These are phyloP conservation scores for Cladosporium velox DNA, from an alignment of 2,329 filamentous ascomycete species.

Conservation along the genomic window DNA sequence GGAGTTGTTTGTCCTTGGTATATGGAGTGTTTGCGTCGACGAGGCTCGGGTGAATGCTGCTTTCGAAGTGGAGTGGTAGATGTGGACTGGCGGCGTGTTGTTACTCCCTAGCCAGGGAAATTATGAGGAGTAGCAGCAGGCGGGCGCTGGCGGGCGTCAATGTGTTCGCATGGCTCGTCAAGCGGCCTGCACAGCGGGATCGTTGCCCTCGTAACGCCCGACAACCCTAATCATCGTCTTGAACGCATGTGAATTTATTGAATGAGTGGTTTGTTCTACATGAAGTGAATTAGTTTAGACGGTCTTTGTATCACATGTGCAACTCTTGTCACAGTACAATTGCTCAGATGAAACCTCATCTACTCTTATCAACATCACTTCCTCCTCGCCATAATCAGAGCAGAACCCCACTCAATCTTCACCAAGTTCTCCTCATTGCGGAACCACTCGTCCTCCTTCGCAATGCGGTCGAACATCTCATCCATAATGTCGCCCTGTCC, in stretches of 20 bases:
- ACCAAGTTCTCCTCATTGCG: constrained; percentile 53
- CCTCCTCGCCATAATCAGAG: constrained; percentile 57
- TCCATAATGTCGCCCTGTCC: constrained; percentile 65
- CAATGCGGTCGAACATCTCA: constrained; percentile 61
- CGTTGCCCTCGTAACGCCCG: constrained; percentile 14
- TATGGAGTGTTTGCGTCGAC: not conserved
- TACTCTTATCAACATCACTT: constrained; percentile 7
- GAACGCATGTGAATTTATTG: not conserved
- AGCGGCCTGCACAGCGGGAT: constrained; percentile 13
- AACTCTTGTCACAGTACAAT: not conserved
- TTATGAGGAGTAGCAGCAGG: constrained; percentile 1
- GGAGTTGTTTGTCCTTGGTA: not conserved
- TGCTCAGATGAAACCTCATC: not conserved
- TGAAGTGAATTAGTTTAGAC: not conserved
- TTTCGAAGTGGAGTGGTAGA: constrained; percentile 5
- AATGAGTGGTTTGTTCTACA: not conserved
- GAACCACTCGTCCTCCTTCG: constrained; percentile 56
- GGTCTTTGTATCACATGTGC: not conserved
- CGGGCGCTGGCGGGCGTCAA: constrained; percentile 5
- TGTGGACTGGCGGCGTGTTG: constrained; percentile 6
- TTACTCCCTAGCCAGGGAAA: constrained; percentile 8
- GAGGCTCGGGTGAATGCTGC: not conserved
- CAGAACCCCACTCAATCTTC: constrained; percentile 63
- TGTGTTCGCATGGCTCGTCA: constrained; percentile 12
- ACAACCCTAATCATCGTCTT: not conserved